phyloP scores from a whole-genome alignment of 2,329 filamentous ascomycete species.

The Monascus ruber region DNA sequence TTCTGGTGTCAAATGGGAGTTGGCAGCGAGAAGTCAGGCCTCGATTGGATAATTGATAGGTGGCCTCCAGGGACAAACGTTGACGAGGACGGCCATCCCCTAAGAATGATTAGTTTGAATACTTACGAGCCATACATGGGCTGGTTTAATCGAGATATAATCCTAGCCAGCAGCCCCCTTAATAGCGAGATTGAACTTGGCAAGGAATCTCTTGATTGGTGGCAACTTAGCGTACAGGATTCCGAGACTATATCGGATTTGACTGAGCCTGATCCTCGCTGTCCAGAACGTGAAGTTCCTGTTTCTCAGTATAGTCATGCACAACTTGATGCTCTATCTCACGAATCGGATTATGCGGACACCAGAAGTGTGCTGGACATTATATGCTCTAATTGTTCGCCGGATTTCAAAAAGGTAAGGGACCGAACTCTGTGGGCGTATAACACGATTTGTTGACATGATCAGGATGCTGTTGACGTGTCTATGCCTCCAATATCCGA shows the following conservation, averaged over 20 bases:
- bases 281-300: conserved; percentile 1
- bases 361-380: conserved; percentile 27
- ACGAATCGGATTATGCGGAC: conserved; percentile 21
- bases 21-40: conserved; percentile 74
- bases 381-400: conserved; percentile 16
- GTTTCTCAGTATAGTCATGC: conserved; percentile 9
- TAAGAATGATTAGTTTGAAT: conserved; percentile 69
- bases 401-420: conserved; percentile 19
- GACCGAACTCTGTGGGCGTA: neutral
- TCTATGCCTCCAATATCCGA: conserved; percentile 48
- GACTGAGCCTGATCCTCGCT: conserved; percentile 18
- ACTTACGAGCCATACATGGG: conserved; percentile 75
- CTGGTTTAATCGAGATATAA: conserved; percentile 53
- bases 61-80: conserved; percentile 63
- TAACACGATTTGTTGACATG: conserved; percentile 7
- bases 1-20: conserved; percentile 97
- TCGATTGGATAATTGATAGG: conserved; percentile 77
- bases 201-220: conserved; percentile 55
- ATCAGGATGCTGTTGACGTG: conserved; percentile 47
- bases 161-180: conserved; percentile 27
- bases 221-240: conserved; percentile 53
- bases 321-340: conserved; percentile 16
- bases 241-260: conserved; percentile 39
- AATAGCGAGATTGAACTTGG: conserved; percentile 52
- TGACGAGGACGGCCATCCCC: conserved; percentile 53